Base-by-base conservation (phyloP, 2,329 filamentous ascomycete species). In the Calonectria ilicicola region DNA sequence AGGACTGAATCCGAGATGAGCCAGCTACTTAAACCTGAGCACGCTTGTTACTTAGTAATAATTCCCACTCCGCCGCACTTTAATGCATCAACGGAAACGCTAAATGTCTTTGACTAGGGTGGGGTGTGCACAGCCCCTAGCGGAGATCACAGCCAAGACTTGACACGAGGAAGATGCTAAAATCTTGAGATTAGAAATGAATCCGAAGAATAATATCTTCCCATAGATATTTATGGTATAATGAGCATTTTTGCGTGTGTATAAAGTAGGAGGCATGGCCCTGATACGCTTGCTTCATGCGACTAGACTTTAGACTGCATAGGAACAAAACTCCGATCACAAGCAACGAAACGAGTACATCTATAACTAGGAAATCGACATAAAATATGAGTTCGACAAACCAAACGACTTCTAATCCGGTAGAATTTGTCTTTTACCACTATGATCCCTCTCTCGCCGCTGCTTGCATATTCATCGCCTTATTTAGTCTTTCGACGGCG, bases 391-490 rank as follows among this genome's bases (percentile, higher is more conserved):
- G 51, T 8, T 35, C 51, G 8, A 56, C 51, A 19, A 56, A 56
- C 32, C 29, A 56, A 19, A 56, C 51, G 5, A 56, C 51, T 15
- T 5, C 8, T 5, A 29, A 56, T 0, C 51, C 51, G 5, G 51
- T 19, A 6, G 51, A 56, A 35, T 56, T 56, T n/a, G n/a, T 56
- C 29, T 56, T 56, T 9, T 89, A 89, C 78, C 85, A 86, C 47
- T 88, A 88, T 78, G 77, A 85, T 27, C 87, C 87, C 1, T 86
- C 83, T 3, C 75, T 84, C 8, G 79, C 81, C 0, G 83, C 84
- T 5, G 87, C 86, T 12, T 80, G 82, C 12, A 74, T 85, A 42
- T 86, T 86, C 60, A 78, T 83, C 21, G 76, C 80, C 12, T 62
- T 87, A 29, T 85, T 88, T 74, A 74, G 77, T 80, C 85, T 17